A percentile compares a stretch with the other conserved stretches of the same genome.
phyloP scores from a whole-genome alignment of 192 early-diverging fungal genomes.

The Ambispora gerdemannii region DNA sequence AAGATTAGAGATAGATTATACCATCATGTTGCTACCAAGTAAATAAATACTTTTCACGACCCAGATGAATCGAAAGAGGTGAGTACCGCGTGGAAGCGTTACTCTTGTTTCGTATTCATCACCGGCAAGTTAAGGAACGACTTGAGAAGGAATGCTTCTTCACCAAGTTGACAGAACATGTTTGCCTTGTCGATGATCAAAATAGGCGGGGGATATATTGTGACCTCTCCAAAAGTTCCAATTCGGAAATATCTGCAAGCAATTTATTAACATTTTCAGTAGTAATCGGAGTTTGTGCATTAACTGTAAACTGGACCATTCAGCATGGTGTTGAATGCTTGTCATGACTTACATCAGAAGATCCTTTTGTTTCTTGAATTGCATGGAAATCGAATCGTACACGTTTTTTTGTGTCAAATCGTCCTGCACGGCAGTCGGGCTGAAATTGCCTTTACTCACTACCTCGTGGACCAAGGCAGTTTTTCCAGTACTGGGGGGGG shows the following conservation, averaged over 20 bases:
- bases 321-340: too few species aligned
- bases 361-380: too few species aligned
- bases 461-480: conserved; percentile 13
- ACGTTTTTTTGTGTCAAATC: conserved; percentile 1
- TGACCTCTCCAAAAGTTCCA: neutral
- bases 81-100: conserved; percentile 1
- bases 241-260: neutral
- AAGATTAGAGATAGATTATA: too few species aligned
- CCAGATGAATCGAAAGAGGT: conserved; percentile 16
- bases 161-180: neutral
- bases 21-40: too few species aligned
- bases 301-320: too few species aligned
- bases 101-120: conserved; percentile 14
- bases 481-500: conserved; percentile 9
- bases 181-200: conserved; percentile 8
- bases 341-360: too few species aligned
- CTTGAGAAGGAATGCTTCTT: neutral
- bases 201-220: neutral
- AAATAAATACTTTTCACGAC: too few species aligned
- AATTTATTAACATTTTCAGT: too few species aligned
- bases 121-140: conserved; percentile 12
- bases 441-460: neutral
- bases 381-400: neutral
- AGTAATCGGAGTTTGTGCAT: too few species aligned
- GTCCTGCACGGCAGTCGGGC: neutral